These are phyloP conservation scores for Thielaviopsis punctulata DNA, from an alignment of 2,329 filamentous ascomycete species.

Conservation along the genomic window DNA sequence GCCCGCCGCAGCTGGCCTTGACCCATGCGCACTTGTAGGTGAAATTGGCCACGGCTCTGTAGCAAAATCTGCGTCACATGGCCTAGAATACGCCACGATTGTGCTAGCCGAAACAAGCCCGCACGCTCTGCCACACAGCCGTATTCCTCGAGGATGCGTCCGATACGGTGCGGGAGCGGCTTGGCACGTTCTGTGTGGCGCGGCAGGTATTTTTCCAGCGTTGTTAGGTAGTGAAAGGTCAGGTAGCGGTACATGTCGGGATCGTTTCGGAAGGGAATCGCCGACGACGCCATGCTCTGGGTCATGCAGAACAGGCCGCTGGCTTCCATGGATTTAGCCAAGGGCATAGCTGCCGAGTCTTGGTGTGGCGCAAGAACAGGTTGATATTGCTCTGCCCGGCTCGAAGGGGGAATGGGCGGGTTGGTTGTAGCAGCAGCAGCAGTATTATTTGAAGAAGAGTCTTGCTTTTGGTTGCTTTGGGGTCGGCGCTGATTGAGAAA, in stretches of 20 bases:
- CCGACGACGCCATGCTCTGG: slow-evolving; percentile 46
- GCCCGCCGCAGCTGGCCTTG: not conserved
- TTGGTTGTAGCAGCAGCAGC: no score
- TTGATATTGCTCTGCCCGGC: not conserved
- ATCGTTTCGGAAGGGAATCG: slow-evolving; percentile 33
- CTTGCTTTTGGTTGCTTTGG: slow-evolving; percentile 21
- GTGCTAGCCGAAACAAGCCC: slow-evolving; percentile 40
- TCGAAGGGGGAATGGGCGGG: no score
- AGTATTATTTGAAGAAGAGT: no score
- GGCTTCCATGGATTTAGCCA: slow-evolving; percentile 41
- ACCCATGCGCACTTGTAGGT: slow-evolving; percentile 29
- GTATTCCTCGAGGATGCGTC: slow-evolving; percentile 36
- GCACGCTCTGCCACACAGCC: slow-evolving; percentile 39
- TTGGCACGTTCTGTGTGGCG: slow-evolving; percentile 17
- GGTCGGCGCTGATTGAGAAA: slow-evolving; percentile 25
- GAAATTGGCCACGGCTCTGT: slow-evolving; percentile 36
- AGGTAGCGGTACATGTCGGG: slow-evolving; percentile 38
- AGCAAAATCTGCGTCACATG: slow-evolving; percentile 39
- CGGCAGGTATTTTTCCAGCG: slow-evolving; percentile 32
- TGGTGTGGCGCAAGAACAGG: slow-evolving; percentile 20
- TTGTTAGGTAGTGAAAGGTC: slow-evolving; percentile 37
- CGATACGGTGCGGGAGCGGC: slow-evolving; percentile 30
- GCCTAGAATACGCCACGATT: slow-evolving; percentile 45
- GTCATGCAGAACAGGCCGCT: slow-evolving; percentile 41
- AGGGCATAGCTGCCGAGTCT: slow-evolving; percentile 29